These are phyloP conservation scores for Akanthomyces muscarius DNA, from an alignment of 2,329 filamentous ascomycete species.

Conservation along the genomic window DNA sequence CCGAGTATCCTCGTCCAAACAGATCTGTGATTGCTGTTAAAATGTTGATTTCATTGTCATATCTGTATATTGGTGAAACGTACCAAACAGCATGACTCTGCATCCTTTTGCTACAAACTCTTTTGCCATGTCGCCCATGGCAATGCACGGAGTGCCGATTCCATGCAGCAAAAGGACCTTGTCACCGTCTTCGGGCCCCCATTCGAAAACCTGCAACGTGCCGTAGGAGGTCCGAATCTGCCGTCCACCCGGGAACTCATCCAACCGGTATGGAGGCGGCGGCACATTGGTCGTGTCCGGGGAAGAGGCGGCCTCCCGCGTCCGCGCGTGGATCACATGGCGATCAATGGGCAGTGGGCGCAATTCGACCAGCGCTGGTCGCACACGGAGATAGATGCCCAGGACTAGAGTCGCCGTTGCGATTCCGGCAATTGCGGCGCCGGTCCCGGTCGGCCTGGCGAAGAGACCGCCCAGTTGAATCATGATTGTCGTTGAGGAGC, in stretches of 20 bases:
- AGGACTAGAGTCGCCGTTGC: neutral
- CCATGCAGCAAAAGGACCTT: slow-evolving; percentile 76
- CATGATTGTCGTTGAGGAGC: neutral
- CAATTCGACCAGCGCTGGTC: slow-evolving; percentile 21
- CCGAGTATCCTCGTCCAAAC: slow-evolving; percentile 74
- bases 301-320: neutral
- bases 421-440: neutral
- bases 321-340: slow-evolving; percentile 12
- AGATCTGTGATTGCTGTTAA: slow-evolving; percentile 48
- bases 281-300: slow-evolving; percentile 24
- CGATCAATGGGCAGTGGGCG: slow-evolving; percentile 1
- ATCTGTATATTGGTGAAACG: slow-evolving; percentile 27
- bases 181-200: slow-evolving; percentile 66
- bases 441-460: neutral
- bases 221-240: slow-evolving; percentile 70
- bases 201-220: slow-evolving; percentile 71
- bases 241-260: slow-evolving; percentile 64
- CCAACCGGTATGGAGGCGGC: slow-evolving; percentile 59
- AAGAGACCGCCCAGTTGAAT: neutral
- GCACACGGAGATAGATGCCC: slow-evolving; percentile 29
- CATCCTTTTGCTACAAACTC: slow-evolving; percentile 62
- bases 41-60: neutral
- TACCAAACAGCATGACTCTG: slow-evolving; percentile 74
- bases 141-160: slow-evolving; percentile 72
- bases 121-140: slow-evolving; percentile 62